Percentiles rank a stretch among this genome's conserved stretches.
phyloP scores from a whole-genome alignment of 495 filamentous ascomycete genomes.

The Platismatia glauca region DNA sequence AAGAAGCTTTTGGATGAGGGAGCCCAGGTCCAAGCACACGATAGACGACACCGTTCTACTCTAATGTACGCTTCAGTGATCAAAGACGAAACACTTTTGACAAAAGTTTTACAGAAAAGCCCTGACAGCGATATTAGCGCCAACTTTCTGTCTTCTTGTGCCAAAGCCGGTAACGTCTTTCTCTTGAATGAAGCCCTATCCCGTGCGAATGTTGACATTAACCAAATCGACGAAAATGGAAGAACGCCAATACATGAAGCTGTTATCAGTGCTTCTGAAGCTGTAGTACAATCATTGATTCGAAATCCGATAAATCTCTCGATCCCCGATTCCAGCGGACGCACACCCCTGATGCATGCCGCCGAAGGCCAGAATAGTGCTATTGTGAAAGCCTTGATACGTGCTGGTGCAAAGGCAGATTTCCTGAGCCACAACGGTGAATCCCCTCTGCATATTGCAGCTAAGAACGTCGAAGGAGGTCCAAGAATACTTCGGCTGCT shows the following conservation, averaged over 20 bases:
- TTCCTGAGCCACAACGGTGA: background rate
- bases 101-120: background rate
- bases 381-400: background rate
- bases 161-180: background rate
- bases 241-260: background rate
- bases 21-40: background rate
- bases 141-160: background rate
- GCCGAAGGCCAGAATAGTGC: background rate
- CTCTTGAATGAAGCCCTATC: background rate
- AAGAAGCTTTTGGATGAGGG: background rate
- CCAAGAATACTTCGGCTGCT: background rate
- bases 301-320: background rate
- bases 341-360: constrained; percentile 3
- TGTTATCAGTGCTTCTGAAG: background rate
- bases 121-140: background rate
- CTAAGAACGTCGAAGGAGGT: background rate
- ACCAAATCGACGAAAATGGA: background rate
- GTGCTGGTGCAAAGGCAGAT: constrained; percentile 1
- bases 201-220: background rate
- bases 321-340: background rate
- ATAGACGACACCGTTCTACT: background rate
- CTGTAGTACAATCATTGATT: background rate
- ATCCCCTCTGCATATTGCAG: background rate
- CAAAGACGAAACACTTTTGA: background rate
- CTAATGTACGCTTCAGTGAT: background rate